Conservation (phyloP, 1,139 yeast genomes). For the Trichomonascaceae sp. region DNA sequence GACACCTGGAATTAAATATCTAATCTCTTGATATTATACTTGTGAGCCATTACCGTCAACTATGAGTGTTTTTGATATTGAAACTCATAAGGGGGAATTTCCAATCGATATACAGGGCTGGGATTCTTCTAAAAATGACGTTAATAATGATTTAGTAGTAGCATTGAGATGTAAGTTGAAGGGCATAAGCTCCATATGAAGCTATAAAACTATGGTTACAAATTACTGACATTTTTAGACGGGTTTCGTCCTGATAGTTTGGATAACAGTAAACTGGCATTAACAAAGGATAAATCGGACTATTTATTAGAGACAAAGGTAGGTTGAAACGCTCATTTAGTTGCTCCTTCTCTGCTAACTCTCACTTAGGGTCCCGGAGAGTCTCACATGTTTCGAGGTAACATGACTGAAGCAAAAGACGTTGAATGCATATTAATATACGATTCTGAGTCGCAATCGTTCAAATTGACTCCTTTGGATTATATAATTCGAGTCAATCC, state of each 20-base stretch:
- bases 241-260: constrained; percentile 28
- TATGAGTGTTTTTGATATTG: constrained; percentile 2
- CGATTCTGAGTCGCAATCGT: constrained; percentile 22
- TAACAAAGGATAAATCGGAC: constrained; percentile 21
- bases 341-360: neutral
- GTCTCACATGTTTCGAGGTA: constrained; percentile 25
- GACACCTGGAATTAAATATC: neutral
- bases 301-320: constrained; percentile 20
- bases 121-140: neutral
- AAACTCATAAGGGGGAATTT: constrained; percentile 9
- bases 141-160: constrained; percentile 9
- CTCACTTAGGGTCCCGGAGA: constrained; percentile 10
- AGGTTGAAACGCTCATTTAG: neutral
- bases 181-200: neutral
- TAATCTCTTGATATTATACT: neutral
- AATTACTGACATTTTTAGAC: constrained; percentile 15
- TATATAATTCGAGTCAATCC: constrained; percentile 26
- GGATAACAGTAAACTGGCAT: constrained; percentile 16
- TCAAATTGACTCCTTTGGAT: constrained; percentile 27
- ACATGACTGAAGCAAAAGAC: constrained; percentile 25
- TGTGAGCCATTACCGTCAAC: neutral
- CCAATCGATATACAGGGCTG: constrained; percentile 6
- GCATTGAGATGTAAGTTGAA: constrained; percentile 18
- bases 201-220: neutral
- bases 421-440: constrained; percentile 31